Evolutionary conservation across 2,329 filamentous ascomycete species (phyloP).

Genomic region (Colletotrichum somersetense): DNA sequence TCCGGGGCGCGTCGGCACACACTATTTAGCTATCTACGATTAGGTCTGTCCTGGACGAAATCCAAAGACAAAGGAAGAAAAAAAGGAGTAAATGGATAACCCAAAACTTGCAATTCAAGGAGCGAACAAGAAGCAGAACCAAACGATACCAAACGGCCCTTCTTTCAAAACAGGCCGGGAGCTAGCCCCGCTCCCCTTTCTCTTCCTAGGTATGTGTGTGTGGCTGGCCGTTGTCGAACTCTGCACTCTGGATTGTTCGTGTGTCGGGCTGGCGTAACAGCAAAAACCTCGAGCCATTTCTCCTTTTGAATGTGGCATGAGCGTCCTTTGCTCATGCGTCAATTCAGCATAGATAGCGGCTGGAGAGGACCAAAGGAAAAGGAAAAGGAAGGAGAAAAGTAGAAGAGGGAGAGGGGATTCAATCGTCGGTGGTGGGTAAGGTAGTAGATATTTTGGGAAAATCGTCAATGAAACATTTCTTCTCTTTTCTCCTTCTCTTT

Average conservation of each 20-base stretch:
- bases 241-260: constrained; percentile 12
- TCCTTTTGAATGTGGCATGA: constrained; percentile 31
- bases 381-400: neutral
- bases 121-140: neutral
- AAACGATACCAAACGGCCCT: neutral
- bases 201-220: constrained; percentile 11
- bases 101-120: neutral
- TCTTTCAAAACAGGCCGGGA: neutral
- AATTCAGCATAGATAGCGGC: constrained; percentile 1
- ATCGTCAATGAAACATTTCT: constrained; percentile 25
- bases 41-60: constrained; percentile 21
- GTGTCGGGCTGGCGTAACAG: constrained; percentile 1
- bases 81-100: neutral
- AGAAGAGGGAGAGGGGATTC: neutral
- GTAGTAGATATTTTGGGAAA: constrained; percentile 23
- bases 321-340: neutral
- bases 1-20: neutral
- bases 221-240: constrained; percentile 19
- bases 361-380: neutral
- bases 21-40: constrained; percentile 41
- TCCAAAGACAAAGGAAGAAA: neutral
- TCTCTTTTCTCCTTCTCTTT: neutral
- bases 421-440: constrained; percentile 9
- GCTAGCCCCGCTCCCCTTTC: constrained; percentile 10
- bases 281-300: constrained; percentile 14